Percentiles rank a stretch among this genome's conserved stretches.
Conservation (phyloP, 441 rosid genomes). For the Melastoma candidum region DNA sequence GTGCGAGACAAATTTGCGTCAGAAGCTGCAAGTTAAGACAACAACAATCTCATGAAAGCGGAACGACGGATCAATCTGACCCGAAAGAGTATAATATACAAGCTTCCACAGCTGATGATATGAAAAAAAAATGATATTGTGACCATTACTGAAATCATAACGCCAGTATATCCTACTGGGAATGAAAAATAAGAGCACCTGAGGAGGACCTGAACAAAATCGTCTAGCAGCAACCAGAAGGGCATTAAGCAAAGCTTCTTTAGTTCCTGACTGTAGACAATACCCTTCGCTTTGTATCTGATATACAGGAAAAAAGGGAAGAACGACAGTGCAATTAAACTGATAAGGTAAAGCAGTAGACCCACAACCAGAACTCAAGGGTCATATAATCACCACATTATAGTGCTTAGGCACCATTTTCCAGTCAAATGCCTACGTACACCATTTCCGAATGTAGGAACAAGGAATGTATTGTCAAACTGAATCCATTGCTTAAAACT, state of each 20-base stretch:
- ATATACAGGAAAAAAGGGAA: constrained; percentile 8
- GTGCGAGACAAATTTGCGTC: constrained; percentile 93
- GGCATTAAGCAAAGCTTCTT: constrained; percentile 78
- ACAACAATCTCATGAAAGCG: constrained; percentile 11
- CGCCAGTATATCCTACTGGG: constrained; percentile 3
- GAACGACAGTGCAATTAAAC: neutral
- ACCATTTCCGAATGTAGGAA: too few relatives aligned
- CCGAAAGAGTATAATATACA: neutral
- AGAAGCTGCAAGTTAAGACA: constrained; percentile 52
- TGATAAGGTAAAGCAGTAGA: neutral
- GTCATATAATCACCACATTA: too few relatives aligned
- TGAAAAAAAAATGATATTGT: neutral
- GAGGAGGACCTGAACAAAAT: constrained; percentile 88
- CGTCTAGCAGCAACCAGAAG: constrained; percentile 77
- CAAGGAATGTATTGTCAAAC: too few relatives aligned
- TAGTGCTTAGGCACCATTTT: too few relatives aligned
- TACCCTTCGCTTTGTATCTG: constrained; percentile 92
- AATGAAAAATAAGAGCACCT: constrained; percentile 44
- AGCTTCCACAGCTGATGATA: neutral
- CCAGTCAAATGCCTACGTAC: too few relatives aligned
- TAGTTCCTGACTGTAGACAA: constrained; percentile 54
- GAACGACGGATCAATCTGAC: neutral
- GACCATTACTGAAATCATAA: too few relatives aligned
- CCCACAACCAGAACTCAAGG: too few relatives aligned
- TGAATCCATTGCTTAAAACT: too few relatives aligned